Conservation (phyloP, 805 yeast genomes). For the Candida sonorensis region DNA sequence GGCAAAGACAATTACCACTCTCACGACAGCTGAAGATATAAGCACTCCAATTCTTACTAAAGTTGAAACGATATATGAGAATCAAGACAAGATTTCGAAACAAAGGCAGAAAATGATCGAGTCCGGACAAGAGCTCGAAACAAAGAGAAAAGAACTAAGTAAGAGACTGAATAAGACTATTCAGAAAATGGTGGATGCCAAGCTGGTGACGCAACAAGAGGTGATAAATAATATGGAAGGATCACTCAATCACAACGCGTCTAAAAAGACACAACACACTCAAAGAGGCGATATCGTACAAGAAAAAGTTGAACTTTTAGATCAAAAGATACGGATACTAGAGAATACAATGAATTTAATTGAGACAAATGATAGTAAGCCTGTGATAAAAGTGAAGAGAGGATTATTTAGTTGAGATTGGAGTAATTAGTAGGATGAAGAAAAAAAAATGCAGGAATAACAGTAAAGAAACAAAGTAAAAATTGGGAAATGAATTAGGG, state of each 20-base stretch:
- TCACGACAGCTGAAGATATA: conserved; percentile 8
- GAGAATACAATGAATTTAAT: conserved; percentile 46
- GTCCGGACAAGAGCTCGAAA: too few species aligned
- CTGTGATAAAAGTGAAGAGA: conserved; percentile 10
- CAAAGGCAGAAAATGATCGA: conserved; percentile 16
- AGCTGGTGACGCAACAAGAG: neutral
- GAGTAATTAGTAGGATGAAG: too few species aligned
- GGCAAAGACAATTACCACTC: conserved; percentile 12
- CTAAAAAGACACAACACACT: conserved; percentile 2
- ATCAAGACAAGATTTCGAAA: conserved; percentile 20
- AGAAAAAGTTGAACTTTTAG: conserved; percentile 58
- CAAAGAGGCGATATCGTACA: conserved; percentile 29
- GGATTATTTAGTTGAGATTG: conserved; percentile 17
- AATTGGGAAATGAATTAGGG: too few species aligned
- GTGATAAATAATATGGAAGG: neutral
- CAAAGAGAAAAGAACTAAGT: conserved; percentile 7
- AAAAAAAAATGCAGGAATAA: too few species aligned
- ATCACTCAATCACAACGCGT: neutral
- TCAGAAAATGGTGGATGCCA: conserved; percentile 1
- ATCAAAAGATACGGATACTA: conserved; percentile 63
- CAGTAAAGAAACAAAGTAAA: too few species aligned
- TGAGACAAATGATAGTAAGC: conserved; percentile 17
- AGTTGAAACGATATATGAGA: conserved; percentile 24
- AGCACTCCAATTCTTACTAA: conserved; percentile 18
- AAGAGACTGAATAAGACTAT: conserved; percentile 10